Conservation (phyloP, 2,329 filamentous ascomycete genomes). For the Dothideomycetes sp. region DNA sequence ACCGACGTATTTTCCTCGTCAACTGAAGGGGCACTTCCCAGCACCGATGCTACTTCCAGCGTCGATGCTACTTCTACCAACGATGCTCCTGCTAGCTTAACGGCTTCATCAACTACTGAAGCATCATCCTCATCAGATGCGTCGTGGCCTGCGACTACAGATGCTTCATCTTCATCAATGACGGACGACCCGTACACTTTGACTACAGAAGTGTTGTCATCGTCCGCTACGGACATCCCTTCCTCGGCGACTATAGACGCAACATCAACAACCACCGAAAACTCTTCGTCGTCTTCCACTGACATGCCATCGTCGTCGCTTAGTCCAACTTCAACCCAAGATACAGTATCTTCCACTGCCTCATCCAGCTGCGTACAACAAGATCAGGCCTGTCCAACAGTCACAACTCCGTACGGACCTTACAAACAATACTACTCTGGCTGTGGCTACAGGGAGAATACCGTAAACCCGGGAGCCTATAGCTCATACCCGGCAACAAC, state of each 20-base stretch:
- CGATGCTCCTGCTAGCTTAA: too few relatives aligned
- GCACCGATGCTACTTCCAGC: not conserved
- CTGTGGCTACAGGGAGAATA: not conserved
- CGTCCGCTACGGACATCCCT: too few relatives aligned
- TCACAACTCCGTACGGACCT: not conserved
- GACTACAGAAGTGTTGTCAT: too few relatives aligned
- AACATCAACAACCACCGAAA: not conserved
- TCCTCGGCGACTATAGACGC: too few relatives aligned
- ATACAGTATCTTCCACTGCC: not conserved
- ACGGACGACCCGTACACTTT: too few relatives aligned
- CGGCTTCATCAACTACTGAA: not conserved
- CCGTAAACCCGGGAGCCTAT: not conserved
- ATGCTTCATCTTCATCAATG: not conserved
- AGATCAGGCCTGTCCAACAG: not conserved
- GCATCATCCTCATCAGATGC: not conserved
- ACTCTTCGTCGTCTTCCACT: not conserved
- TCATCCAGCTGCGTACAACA: too few relatives aligned
- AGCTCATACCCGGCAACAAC: not conserved
- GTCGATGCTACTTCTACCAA: too few relatives aligned
- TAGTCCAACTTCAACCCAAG: not conserved
- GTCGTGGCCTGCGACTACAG: not conserved
- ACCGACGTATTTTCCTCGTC: not conserved
- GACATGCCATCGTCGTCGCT: not conserved
- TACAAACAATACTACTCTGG: not conserved
- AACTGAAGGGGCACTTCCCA: not conserved